Conservation (phyloP, 768 basidiomycete species). For the Psilocybe sp. region DNA sequence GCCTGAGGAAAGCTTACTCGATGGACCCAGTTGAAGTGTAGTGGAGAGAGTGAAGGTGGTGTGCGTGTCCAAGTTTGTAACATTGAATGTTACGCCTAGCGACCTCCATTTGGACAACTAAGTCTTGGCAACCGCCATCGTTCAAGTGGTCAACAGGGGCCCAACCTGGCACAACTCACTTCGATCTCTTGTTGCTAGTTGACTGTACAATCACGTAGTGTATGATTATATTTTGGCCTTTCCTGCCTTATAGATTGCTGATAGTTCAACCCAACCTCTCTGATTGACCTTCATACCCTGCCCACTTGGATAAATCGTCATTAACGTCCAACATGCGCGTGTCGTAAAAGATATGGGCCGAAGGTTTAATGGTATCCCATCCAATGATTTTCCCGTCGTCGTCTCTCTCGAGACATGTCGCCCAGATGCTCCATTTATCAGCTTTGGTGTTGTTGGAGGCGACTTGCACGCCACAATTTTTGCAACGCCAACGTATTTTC, state of each 20-base stretch:
- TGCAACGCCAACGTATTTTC: slow-evolving; percentile 66
- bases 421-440: slow-evolving; percentile 56
- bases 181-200: too few relatives aligned
- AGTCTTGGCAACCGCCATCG: too few relatives aligned
- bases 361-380: slow-evolving; percentile 59
- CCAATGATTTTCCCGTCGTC: slow-evolving; percentile 44
- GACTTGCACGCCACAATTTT: slow-evolving; percentile 52
- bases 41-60: too few relatives aligned
- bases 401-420: slow-evolving; percentile 52
- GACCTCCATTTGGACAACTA: too few relatives aligned
- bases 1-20: background rate
- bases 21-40: too few relatives aligned
- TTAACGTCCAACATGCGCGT: slow-evolving; percentile 56
- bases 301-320: slow-evolving; percentile 62
- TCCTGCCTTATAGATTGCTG: too few relatives aligned
- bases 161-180: too few relatives aligned
- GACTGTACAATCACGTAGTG: too few relatives aligned
- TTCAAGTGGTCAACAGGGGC: too few relatives aligned
- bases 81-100: too few relatives aligned
- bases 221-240: too few relatives aligned
- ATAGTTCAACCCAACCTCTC: slow-evolving; percentile 23
- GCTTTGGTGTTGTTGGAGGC: slow-evolving; percentile 50
- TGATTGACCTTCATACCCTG: slow-evolving; percentile 57
- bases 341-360: slow-evolving; percentile 64
- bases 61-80: too few relatives aligned